Evolutionary conservation across 768 basidiomycete genomes (phyloP), one percentile per base, ranked within the genome.

Genomic region (Pisolithus tinctorius): DNA sequence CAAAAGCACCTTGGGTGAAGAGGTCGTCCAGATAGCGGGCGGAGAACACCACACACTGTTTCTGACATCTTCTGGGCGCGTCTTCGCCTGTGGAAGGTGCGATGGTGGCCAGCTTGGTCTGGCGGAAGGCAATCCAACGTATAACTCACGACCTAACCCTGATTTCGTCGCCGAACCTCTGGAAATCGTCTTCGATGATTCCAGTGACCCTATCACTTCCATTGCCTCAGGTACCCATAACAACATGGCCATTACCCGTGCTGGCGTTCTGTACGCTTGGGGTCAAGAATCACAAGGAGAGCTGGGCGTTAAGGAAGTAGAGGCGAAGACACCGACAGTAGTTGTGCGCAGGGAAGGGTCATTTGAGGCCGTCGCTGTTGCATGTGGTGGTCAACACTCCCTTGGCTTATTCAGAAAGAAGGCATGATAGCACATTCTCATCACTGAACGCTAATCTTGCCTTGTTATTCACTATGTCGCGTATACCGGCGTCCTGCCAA

Each of bases 41-140:
- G 93, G 95, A 42, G 84, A 87, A 51, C 88, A 96, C 58, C 93
- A 99, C 64, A 83, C 93, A 0, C 65, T 98, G 44, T 98, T 99
- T 77, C 74, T 93, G 57, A 87, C 93, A 10, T 76, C 79, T 37
- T 76, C 80, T 30, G 95, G 95, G 44, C 81, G 83, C 54, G 88
- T 98, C 1, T 95, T 81, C 64, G 89, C 84, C 1, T 88, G 86
- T 60, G 95, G 95, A 3, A 83, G 93, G 36, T 82, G 81, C 42
- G 90, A 93, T 58, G 82, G 82, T 36, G 81, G 86, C 34, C 92
- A 96, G 60, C 78, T 95, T 29, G 95, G 95, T 10, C 73, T 88
- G 34, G 42, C 39, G 10, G 80, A 85, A 51, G 83, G 88, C 55
- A 81, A 95, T 57, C 75, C 75, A 4, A 86, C 80, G 20, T 77